Percentiles rank a stretch among this genome's conserved stretches.
Evolutionary conservation across 495 filamentous ascomycete species (phyloP).

Genomic region (Friedmanniomyces simplex): DNA sequence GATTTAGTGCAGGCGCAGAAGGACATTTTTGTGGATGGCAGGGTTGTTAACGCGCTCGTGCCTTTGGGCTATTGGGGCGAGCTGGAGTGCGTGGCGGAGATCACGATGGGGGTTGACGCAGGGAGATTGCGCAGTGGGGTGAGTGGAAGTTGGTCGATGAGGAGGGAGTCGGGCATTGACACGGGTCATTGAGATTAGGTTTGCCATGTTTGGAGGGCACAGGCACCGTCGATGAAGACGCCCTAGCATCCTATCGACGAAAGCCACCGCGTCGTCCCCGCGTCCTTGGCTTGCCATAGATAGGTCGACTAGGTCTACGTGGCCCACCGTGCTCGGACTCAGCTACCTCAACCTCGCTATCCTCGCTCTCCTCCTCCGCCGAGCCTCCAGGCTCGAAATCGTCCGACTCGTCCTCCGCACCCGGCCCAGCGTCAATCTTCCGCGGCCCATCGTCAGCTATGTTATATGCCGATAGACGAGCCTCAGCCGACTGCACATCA

Average conservation of each 20-base stretch:
- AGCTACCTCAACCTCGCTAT: not conserved
- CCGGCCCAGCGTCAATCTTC: not conserved
- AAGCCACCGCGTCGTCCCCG: not conserved
- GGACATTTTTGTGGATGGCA: not conserved
- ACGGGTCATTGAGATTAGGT: no score
- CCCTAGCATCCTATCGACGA: not conserved
- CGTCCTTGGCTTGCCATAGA: not conserved
- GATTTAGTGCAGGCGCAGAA: not conserved
- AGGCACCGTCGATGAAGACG: no score
- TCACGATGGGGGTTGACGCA: not conserved
- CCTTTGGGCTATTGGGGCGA: no score
- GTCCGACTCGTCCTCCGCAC: not conserved
- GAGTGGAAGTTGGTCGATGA: no score
- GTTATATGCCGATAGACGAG: slow-evolving; percentile 8
- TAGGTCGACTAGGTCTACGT: not conserved
- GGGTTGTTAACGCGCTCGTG: no score
- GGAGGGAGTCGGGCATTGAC: no score
- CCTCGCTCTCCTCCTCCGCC: not conserved
- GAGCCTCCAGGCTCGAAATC: not conserved
- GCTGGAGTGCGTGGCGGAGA: not conserved
- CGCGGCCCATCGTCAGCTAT: slow-evolving; percentile 7
- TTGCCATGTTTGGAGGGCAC: no score
- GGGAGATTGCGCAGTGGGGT: no score
- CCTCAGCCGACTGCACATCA: not conserved
- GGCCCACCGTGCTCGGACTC: not conserved